Evolutionary conservation across 2,329 filamentous ascomycete species (phyloP).

Genomic region (Knoxdaviesia capensis): DNA sequence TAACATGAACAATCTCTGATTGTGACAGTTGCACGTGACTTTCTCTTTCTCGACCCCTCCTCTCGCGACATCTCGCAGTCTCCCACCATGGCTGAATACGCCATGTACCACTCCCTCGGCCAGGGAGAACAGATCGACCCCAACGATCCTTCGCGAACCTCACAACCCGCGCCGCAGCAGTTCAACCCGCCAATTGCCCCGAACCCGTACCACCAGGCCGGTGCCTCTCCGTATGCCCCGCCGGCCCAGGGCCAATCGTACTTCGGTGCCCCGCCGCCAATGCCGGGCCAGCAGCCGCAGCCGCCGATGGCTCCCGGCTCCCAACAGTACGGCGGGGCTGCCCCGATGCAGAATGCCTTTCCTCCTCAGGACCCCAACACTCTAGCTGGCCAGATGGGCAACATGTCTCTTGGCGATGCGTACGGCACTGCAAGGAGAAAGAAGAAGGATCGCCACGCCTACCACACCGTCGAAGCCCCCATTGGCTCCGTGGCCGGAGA

Average conservation of each 20-base stretch:
- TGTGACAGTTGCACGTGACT: too few species aligned
- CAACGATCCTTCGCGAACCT: conserved; percentile 29
- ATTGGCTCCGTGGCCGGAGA: conserved; percentile 47
- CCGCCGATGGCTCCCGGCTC: not conserved
- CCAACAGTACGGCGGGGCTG: conserved; percentile 16
- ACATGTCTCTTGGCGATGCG: conserved; percentile 40
- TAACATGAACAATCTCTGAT: too few species aligned
- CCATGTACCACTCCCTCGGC: conserved; percentile 34
- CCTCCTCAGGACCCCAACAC: conserved; percentile 20
- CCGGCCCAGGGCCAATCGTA: too few species aligned
- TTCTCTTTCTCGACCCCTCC: too few species aligned
- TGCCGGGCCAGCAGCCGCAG: conserved; percentile 1
- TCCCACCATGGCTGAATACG: conserved; percentile 30
- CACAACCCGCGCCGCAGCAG: conserved; percentile 29
- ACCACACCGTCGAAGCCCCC: conserved; percentile 60
- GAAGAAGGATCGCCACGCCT: conserved; percentile 91
- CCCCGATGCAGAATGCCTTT: conserved; percentile 11
- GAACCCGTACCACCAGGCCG: conserved; percentile 29
- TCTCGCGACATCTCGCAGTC: not conserved
- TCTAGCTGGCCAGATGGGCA: conserved; percentile 56
- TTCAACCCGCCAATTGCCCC: conserved; percentile 34
- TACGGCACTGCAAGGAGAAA: conserved; percentile 40
- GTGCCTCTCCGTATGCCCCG: too few species aligned
- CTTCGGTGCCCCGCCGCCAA: not conserved
- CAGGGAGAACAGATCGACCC: conserved; percentile 33